Evolutionary conservation across 768 basidiomycete genomes (phyloP), one percentile per base, ranked within the genome.

Genomic region (Rubroboletus pulcherrimus): DNA sequence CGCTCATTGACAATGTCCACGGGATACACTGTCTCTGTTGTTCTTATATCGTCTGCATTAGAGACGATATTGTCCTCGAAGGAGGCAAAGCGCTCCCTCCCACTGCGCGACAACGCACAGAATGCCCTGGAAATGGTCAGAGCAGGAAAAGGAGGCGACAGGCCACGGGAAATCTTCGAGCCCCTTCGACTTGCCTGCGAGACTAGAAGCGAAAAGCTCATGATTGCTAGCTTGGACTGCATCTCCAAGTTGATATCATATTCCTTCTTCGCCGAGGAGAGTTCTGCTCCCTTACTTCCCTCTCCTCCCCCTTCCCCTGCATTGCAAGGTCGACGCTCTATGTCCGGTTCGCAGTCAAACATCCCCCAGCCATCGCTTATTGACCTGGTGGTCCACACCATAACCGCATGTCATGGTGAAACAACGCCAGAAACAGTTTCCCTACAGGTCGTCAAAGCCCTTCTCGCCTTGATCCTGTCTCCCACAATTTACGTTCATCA

Each of bases 161-260:
- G 72, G 49, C 92, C 93, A 38, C 80, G 91, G 55, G 89, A 94
- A 66, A 90, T 98, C 49, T 93, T 99, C 66, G 93, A 97, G 65
- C 95, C 97, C n/a, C 79, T 99, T 52, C 85, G 92, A 47, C 78
- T 98, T 50, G 97, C 97, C 9, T 98, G 97, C 74, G 96, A 98
- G 77, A 98, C 95, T 5, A 82, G 86, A 49, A 90, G 81, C 59
- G 94, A 98, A 69, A 93, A 93, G 62, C 81, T 98, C 34, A 91
- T 94, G 87, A 92, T 97, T 68, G 91, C 94, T 17, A 96, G 95
- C 63, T 77, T 99, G 70, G 97, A 99, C 72, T 95, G 97, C 66
- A 93, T 98, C 57, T 92, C 93, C 53, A 99, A 99, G 73, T 83
- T 99, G 61, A 91, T 98, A 59, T 95, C 94, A 7, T 93, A 98